phyloP scores from a whole-genome alignment of 2,329 filamentous ascomycete genomes.

The Fusarium piperis region DNA sequence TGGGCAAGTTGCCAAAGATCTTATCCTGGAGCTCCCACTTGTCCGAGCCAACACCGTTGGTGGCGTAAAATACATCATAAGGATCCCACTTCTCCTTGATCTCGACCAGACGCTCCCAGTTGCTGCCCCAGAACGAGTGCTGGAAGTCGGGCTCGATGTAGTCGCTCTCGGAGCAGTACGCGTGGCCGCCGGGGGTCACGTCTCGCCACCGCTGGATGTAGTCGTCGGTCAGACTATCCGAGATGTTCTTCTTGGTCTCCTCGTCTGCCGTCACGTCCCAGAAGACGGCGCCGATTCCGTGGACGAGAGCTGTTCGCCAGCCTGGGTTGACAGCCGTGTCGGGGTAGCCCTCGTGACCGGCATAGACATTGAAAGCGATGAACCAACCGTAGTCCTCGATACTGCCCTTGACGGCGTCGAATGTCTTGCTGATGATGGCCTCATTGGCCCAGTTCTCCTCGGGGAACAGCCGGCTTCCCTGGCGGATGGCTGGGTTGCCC shows the following conservation, averaged over 20 bases:
- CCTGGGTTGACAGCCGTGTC: conserved; percentile 24
- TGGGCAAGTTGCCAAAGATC: conserved; percentile 27
- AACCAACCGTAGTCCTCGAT: conserved; percentile 26
- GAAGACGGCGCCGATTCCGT: conserved; percentile 19
- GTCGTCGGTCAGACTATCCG: conserved; percentile 15
- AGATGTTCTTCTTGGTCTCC: conserved; percentile 15
- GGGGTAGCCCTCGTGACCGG: conserved; percentile 18
- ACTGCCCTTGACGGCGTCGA: conserved; percentile 20
- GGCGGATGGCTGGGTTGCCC: conserved; percentile 40
- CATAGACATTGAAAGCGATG: conserved; percentile 26
- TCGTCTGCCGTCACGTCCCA: conserved; percentile 16
- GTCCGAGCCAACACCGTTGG: conserved; percentile 61
- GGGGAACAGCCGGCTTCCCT: conserved; percentile 31
- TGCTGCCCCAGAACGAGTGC: conserved; percentile 57
- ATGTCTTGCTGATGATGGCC: conserved; percentile 8
- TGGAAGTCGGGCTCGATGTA: conserved; percentile 58
- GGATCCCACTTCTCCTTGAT: conserved; percentile 62
- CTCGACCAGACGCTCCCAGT: conserved; percentile 52
- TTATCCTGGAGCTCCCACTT: conserved; percentile 53
- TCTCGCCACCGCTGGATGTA: conserved; percentile 22
- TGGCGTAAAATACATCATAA: conserved; percentile 58
- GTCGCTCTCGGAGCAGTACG: conserved; percentile 64
- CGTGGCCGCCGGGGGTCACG: conserved; percentile 51
- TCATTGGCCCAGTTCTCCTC: conserved; percentile 22
- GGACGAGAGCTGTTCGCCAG: conserved; percentile 21